phyloP scores from a whole-genome alignment of 2,329 filamentous ascomycete genomes.

The Neoarthrinium moseri region DNA sequence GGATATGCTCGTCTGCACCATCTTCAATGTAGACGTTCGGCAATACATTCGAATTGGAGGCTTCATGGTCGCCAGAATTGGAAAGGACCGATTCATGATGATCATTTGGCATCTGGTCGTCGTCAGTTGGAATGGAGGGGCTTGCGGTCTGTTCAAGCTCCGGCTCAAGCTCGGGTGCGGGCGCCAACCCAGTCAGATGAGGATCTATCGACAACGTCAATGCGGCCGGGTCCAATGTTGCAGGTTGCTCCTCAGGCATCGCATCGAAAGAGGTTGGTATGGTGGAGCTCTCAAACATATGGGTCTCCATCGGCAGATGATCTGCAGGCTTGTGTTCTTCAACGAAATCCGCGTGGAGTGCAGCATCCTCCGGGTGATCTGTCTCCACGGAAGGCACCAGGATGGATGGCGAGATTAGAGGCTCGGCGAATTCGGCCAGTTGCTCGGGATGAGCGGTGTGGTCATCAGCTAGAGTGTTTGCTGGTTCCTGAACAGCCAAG shows the following conservation, averaged over 20 bases:
- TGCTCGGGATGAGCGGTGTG: background rate
- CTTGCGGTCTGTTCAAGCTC: conserved; percentile 25
- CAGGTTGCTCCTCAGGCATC: conserved; percentile 22
- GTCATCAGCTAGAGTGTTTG: background rate
- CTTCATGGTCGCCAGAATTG: conserved; percentile 14
- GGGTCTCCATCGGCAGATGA: background rate
- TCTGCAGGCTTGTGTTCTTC: conserved; percentile 1
- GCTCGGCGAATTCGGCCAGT: conserved; percentile 4
- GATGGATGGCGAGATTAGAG: conserved; percentile 14
- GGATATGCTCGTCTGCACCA: conserved; percentile 41
- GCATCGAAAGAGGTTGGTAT: conserved; percentile 12
- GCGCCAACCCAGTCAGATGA: too few species aligned
- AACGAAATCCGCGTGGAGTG: too few species aligned
- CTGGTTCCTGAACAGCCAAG: background rate
- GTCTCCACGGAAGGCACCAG: conserved; percentile 12
- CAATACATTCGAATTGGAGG: conserved; percentile 4
- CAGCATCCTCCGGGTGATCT: conserved; percentile 9
- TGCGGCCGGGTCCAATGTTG: conserved; percentile 26
- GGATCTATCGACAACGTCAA: conserved; percentile 30
- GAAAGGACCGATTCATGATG: background rate
- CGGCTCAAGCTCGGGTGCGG: too few species aligned
- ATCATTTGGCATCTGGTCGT: conserved; percentile 13
- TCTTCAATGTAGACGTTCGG: conserved; percentile 21
- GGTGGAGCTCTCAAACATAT: conserved; percentile 7
- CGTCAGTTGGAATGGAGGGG: conserved; percentile 24